A percentile compares a stretch with the other conserved stretches of the same genome.
Conservation (phyloP, 2,329 filamentous ascomycete species). For the Ophiostoma montium region DNA sequence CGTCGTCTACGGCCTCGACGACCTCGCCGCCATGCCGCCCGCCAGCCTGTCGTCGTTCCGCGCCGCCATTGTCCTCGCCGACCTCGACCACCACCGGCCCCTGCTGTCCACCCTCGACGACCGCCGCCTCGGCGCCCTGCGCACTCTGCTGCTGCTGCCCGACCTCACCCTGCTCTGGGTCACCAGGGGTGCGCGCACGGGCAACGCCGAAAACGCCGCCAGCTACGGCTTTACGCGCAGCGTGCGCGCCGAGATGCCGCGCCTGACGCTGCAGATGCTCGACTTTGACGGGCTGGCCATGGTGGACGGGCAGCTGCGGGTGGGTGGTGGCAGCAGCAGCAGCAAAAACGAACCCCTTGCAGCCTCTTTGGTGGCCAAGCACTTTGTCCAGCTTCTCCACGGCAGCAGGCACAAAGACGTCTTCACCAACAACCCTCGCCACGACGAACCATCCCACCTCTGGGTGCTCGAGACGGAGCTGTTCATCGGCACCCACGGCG, state of each 20-base stretch:
- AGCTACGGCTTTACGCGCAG: slow-evolving; percentile 21
- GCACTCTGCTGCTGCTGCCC: slow-evolving; percentile 16
- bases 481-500: slow-evolving; percentile 20
- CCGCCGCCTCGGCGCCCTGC: slow-evolving; percentile 16
- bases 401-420: not conserved
- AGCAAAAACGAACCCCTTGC: not conserved
- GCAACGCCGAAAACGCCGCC: slow-evolving; percentile 18
- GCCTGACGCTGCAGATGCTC: slow-evolving; percentile 19
- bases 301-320: not conserved
- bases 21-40: slow-evolving; percentile 5
- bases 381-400: slow-evolving; percentile 16
- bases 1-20: slow-evolving; percentile 15
- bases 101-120: slow-evolving; percentile 23
- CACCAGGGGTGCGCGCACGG: slow-evolving; percentile 14
- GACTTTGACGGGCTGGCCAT: slow-evolving; percentile 16
- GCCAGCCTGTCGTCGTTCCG: slow-evolving; percentile 14
- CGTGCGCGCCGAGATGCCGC: slow-evolving; percentile 19
- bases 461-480: slow-evolving; percentile 25
- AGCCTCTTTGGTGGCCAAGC: slow-evolving; percentile 9
- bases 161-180: slow-evolving; percentile 21
- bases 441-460: slow-evolving; percentile 11
- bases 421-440: not conserved
- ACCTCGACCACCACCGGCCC: slow-evolving; percentile 20
- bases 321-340: not conserved
- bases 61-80: slow-evolving; percentile 22